These are phyloP conservation scores for Lichtheimia corymbifera DNA, from an alignment of 371 early-diverging fungal genomes.

Conservation along the genomic window DNA sequence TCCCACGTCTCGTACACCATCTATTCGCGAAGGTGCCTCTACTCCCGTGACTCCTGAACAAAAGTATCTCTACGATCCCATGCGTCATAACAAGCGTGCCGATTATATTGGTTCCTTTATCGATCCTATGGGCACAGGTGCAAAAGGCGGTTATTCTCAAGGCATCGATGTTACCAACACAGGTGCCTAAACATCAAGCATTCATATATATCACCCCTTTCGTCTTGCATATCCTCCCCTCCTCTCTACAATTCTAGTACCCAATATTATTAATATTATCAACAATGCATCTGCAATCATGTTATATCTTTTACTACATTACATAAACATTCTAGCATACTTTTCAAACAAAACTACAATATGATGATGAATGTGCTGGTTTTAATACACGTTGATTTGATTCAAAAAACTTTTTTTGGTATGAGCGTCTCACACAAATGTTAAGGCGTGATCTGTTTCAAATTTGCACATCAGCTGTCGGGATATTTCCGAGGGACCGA, in stretches of 20 bases:
- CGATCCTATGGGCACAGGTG: slow-evolving; percentile 41
- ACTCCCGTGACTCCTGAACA: slow-evolving; percentile 10
- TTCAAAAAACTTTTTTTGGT: no score
- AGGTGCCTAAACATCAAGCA: slow-evolving; percentile 22
- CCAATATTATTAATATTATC: neutral
- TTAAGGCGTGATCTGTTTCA: no score
- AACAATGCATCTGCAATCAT: neutral
- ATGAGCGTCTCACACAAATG: no score
- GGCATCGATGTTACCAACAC: slow-evolving; percentile 32
- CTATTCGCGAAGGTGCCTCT: neutral
- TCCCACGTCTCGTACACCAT: slow-evolving; percentile 4
- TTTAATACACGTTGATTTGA: no score
- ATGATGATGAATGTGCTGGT: neutral
- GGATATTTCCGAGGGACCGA: no score
- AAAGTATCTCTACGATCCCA: slow-evolving; percentile 39
- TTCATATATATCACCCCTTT: neutral
- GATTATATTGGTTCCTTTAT: slow-evolving; percentile 33
- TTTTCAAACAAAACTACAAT: neutral
- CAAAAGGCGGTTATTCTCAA: slow-evolving; percentile 18
- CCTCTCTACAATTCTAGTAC: neutral
- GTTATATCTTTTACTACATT: neutral
- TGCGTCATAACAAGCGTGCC: slow-evolving; percentile 36
- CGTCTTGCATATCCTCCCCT: neutral
- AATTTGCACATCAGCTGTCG: no score
- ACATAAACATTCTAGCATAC: neutral